A percentile compares a stretch with the other conserved stretches of the same genome.
phyloP scores from a whole-genome alignment of 2,329 filamentous ascomycete species.

The Ophiocordyceps camponoti-floridani region DNA sequence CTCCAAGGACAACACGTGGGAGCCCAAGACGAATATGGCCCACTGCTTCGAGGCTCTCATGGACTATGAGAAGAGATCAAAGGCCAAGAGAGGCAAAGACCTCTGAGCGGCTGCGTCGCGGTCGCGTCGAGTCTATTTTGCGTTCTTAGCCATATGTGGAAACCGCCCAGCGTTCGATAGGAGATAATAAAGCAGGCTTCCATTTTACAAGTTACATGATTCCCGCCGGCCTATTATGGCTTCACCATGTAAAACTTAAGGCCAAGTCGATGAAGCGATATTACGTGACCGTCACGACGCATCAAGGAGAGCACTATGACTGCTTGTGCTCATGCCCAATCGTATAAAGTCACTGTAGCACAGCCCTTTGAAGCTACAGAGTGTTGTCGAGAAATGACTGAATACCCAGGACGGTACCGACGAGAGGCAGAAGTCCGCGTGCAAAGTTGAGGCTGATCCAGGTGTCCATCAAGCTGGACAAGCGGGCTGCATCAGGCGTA shows the following conservation, averaged over 20 bases:
- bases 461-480: constrained; percentile 5
- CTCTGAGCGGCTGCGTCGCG: too few relatives aligned
- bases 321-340: neutral
- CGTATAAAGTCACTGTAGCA: neutral
- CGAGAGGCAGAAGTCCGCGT: constrained; percentile 13
- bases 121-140: neutral
- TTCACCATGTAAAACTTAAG: too few relatives aligned
- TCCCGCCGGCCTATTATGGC: neutral
- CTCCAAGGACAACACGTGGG: constrained; percentile 31
- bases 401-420: constrained; percentile 10
- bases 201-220: neutral
- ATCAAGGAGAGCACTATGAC: neutral
- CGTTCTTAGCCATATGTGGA: neutral
- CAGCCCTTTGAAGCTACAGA: constrained; percentile 1
- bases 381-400: constrained; percentile 6
- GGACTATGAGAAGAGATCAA: constrained; percentile 15
- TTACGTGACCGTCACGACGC: neutral
- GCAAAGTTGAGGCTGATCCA: constrained; percentile 12
- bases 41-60: constrained; percentile 19
- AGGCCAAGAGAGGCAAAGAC: neutral
- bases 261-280: neutral
- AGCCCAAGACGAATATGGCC: constrained; percentile 25
- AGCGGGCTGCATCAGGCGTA: constrained; percentile 3
- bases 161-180: too few relatives aligned
- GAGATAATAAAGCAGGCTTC: neutral